These are phyloP conservation scores for Neurospora sp. DNA, from an alignment of 495 filamentous ascomycete genomes.

Conservation along the genomic window DNA sequence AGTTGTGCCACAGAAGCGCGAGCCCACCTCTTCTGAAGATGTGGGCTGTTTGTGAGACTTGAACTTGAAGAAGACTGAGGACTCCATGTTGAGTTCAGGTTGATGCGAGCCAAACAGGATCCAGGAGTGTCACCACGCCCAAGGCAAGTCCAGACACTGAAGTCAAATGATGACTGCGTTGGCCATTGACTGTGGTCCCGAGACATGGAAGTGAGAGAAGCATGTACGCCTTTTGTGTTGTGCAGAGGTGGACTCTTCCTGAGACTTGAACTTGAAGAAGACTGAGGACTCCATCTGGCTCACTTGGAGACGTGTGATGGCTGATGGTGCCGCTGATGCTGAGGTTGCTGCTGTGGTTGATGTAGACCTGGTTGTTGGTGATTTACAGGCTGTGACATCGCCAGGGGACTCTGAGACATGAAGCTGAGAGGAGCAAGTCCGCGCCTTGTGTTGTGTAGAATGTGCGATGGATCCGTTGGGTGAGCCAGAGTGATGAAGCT, in stretches of 20 bases:
- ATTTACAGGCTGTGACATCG: not conserved
- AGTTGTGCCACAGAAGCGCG: not conserved
- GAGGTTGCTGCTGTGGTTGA: not conserved
- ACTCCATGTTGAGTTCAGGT: not conserved
- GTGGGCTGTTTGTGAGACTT: not conserved
- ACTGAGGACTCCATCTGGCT: not conserved
- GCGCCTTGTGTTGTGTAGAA: not conserved
- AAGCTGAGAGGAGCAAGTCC: not conserved
- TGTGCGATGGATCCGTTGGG: not conserved
- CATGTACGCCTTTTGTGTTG: not conserved
- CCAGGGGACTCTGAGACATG: not conserved
- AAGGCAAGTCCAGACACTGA: not conserved
- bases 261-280: not conserved
- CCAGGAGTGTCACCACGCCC: not conserved
- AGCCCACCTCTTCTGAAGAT: not conserved
- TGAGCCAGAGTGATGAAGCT: not conserved
- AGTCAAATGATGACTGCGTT: not conserved
- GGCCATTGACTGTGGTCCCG: not conserved
- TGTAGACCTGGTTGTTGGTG: not conserved
- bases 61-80: not conserved
- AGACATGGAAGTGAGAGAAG: not conserved
- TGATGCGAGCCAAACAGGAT: not conserved
- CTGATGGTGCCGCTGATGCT: not conserved
- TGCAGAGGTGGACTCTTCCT: not conserved
- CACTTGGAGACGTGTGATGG: not conserved